Evolutionary conservation across 768 basidiomycete species (phyloP), one percentile per base, ranked within the genome.

Genomic region (Boletus huronensis): DNA sequence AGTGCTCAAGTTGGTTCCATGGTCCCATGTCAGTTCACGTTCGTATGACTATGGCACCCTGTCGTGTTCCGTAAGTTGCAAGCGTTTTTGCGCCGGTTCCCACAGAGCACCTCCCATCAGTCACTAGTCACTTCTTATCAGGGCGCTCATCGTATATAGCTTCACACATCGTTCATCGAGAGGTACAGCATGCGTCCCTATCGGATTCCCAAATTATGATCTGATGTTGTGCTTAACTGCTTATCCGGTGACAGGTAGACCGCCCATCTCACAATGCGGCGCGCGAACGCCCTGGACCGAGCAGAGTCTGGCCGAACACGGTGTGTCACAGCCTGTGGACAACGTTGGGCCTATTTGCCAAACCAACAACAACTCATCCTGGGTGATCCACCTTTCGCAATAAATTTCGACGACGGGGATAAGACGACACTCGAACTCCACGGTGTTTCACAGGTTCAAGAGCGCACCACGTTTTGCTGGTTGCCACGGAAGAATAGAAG

Each of bases 41-140:
- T 40, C 13, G 14, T 8, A 41, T 25, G 23, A 4, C 23, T 25
- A 25, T 38, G 25, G 38, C 36, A 23, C 32, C 44, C 36, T 48
- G 54, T 43, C 47, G 44, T 34, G 43, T 59, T 57, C 42, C 60
- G 55, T 57, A 57, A 54, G 34, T n/a, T 42, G 34, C 41, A 29
- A 57, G 57, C 35, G 41, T 54, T 57, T 34, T 38, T 55, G 51
- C 28, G 42, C 45, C 53, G 25, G 53, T 64, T 72, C 69, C 66
- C 69, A 72, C 64, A 70, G 56, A 39, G 50, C 52, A 55, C 70
- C 66, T 74, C 67, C 72, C 77, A 81, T 78, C 78, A 80, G 72
- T 78, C 77, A 77, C 75, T 61, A 80, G 72, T 78, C 77, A 77
- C 75, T 61, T 71, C 71, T 77, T 78, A 79, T 79, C 79, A 62